A percentile compares a stretch with the other conserved stretches of the same genome.
phyloP scores from a whole-genome alignment of 805 yeast species.

The Suhomyces canberraensis region DNA sequence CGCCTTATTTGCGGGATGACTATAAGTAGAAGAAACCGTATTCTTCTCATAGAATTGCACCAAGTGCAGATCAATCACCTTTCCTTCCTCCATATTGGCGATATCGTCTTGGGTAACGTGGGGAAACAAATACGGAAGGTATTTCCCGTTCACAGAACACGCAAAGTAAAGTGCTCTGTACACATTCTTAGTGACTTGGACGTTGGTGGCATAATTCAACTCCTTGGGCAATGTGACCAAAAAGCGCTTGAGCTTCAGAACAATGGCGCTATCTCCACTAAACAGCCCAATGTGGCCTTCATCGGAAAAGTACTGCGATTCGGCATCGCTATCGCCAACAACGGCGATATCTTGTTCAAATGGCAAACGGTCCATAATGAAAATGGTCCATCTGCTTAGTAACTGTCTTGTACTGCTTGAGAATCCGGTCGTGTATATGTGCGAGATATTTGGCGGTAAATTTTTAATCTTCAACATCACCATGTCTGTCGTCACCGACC shows the following conservation, averaged over 20 bases:
- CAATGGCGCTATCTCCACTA: not conserved
- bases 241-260: constrained; percentile 16
- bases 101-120: too few relatives aligned
- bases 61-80: too few relatives aligned
- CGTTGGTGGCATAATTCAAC: constrained; percentile 12
- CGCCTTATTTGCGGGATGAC: constrained; percentile 56
- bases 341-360: too few relatives aligned
- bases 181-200: constrained; percentile 18
- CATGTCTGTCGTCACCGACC: constrained; percentile 37
- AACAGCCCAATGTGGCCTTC: too few relatives aligned
- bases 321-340: not conserved
- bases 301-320: not conserved
- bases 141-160: constrained; percentile 15
- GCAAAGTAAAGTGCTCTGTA: constrained; percentile 31
- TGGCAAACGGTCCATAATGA: too few relatives aligned
- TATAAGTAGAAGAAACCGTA: constrained; percentile 11
- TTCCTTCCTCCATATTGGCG: too few relatives aligned
- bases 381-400: too few relatives aligned
- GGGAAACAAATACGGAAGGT: constrained; percentile 13
- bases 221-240: constrained; percentile 24
- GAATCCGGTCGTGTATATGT: too few relatives aligned
- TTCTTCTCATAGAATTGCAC: constrained; percentile 1
- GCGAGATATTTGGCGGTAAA: too few relatives aligned
- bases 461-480: too few relatives aligned
- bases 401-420: too few relatives aligned